These are phyloP conservation scores for Crataegus laevigata DNA, from an alignment of 306 rosid species.

Conservation along the genomic window DNA sequence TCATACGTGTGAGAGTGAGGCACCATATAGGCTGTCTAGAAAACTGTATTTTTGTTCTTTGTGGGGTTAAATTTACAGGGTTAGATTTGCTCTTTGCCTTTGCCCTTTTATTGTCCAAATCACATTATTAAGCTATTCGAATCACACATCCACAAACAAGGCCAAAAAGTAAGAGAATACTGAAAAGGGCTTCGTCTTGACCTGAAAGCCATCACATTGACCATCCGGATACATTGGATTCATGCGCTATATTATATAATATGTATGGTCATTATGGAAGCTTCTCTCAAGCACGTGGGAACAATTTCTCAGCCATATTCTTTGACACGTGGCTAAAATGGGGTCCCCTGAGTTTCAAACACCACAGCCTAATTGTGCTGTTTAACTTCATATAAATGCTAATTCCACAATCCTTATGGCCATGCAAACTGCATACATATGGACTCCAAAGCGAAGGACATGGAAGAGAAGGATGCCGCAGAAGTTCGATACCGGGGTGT, in stretches of 20 bases:
- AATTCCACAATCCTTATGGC: neutral
- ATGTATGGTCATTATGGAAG: constrained; percentile 2
- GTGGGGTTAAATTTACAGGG: neutral
- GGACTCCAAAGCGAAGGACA: constrained; percentile 17
- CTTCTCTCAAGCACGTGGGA: constrained; percentile 34
- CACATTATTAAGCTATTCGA: neutral
- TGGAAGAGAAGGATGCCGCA: constrained; percentile 22
- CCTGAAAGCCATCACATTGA: constrained; percentile 59
- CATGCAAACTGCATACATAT: constrained; percentile 27
- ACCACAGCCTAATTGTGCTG: neutral
- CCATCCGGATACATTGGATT: constrained; percentile 60
- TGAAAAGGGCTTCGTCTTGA: constrained; percentile 10
- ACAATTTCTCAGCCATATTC: neutral
- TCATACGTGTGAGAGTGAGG: neutral
- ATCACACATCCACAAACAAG: neutral
- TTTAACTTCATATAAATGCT: constrained; percentile 12
- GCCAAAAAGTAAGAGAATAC: neutral
- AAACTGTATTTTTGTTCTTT: neutral
- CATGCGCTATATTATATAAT: neutral
- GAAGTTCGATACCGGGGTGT: constrained; percentile 64
- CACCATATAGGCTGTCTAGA: neutral
- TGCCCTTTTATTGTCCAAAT: neutral
- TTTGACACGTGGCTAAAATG: constrained; percentile 10
- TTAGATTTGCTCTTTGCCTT: neutral
- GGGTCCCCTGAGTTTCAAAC: neutral